These are phyloP conservation scores for Abortiporus biennis DNA, from an alignment of 1,284 basidiomycete genomes.

Conservation along the genomic window DNA sequence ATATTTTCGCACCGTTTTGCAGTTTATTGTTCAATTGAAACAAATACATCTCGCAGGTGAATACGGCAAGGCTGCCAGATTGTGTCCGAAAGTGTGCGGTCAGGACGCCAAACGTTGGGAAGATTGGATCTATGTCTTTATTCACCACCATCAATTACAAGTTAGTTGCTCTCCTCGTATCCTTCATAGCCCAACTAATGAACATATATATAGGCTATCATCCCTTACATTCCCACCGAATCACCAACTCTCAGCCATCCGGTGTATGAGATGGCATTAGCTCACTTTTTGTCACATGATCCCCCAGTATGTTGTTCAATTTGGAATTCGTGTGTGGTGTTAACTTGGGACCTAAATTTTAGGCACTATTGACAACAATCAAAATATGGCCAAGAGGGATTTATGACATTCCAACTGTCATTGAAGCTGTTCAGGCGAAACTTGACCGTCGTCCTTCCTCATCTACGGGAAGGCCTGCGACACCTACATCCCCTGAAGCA, in stretches of 20 bases:
- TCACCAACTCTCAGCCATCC: conserved; percentile 76
- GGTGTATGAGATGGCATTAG: conserved; percentile 95
- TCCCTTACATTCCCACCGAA: conserved; percentile 84
- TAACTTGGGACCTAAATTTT: conserved; percentile 3
- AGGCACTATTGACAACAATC: conserved; percentile 78
- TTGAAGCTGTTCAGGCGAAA: conserved; percentile 82
- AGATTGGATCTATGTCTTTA: conserved; percentile 91
- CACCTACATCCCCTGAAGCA: conserved; percentile 31
- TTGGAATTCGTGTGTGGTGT: no score
- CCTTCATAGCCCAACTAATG: not conserved
- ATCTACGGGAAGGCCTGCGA: conserved; percentile 32
- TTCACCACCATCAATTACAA: conserved; percentile 76
- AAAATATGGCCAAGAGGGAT: conserved; percentile 88
- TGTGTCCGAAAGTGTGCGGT: conserved; percentile 86
- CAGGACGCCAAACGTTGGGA: conserved; percentile 85
- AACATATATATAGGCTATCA: conserved; percentile 55
- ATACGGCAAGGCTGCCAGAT: conserved; percentile 75
- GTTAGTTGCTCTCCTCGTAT: conserved; percentile 30
- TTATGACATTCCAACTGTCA: conserved; percentile 85
- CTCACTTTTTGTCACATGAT: conserved; percentile 80
- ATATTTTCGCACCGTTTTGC: not conserved
- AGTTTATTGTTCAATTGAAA: conserved; percentile 2
- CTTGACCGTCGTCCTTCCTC: conserved; percentile 58
- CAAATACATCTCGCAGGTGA: conserved; percentile 44
- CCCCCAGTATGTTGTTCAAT: conserved; percentile 57